Base-by-base conservation (phyloP, 805 yeast species). In the Candida koratica region DNA sequence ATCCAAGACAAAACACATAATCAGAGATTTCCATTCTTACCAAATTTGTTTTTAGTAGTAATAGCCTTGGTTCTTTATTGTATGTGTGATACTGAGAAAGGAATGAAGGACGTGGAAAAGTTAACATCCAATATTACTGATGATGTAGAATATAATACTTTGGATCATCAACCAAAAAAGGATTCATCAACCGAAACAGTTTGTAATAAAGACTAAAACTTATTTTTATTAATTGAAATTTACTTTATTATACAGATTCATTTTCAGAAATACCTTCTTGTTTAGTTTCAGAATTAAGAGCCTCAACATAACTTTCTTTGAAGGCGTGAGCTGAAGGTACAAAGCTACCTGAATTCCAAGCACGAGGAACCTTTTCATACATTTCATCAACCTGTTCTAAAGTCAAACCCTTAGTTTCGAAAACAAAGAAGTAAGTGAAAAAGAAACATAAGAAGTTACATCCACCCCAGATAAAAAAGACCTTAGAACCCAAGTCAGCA, bases 381-480 rank as follows among this genome's bases (percentile, higher is more conserved):
- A 64, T 49, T 45, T 60, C 65, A 48, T 64, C 69, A 45, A 60
- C 59, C 47, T 64, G 64, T 52, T 64, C 69, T 49, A 64, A 61
- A 37, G 67, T 41, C 42, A 64, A 58, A 34, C 66, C 65, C 54
- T 61, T 63, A 43, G 69, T 60, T 54, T 64, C 69, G 47, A 60
- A 61, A 42, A 64, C 57, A 44, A 55, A 42, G 43, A 43, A 39
- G 52, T 48, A 64, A 36, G 60, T 61, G 41, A 59, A 64, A 27
- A 60, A 11, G 29, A 49, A 47, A 44, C 68, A 61, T 30, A 55
- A 32, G 36, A 55, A 52, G 53, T 62, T 62, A 41, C 53, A 63
- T 5, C 66, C 63, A 44, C 67, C 68, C 69, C 69, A 64, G 47
- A 64, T 55, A 51, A 62, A 64, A 51, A 64, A 63, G 36, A 64